Base-by-base conservation (phyloP, 306 rosid genomes). In the Vigna mungo region DNA sequence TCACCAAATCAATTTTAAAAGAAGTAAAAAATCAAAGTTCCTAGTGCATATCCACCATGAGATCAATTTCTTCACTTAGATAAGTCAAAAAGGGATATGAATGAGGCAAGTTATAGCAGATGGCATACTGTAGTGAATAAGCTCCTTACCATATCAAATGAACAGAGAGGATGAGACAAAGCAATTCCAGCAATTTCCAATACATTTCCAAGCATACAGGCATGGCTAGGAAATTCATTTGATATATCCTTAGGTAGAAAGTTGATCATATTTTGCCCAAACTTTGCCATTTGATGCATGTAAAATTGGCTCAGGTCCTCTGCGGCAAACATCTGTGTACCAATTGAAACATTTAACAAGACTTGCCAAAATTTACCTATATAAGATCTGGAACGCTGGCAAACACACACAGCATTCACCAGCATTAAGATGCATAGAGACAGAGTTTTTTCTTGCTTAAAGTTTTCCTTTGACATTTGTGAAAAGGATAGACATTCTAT, bases 191-290 rank as follows among this genome's bases (percentile, higher is more conserved):
- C 68, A 32, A 21, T 61, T 61, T 61, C 68, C 34, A 61, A 61
- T 32, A 61, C 12, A 61, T 61, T 61, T 61, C 68, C 68, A 61
- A 61, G 68, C 68, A 61, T 61, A 32, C 68, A 61, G 0, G 46
- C 68, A 61, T 34, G 41, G 68, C 68, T 61, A 16, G 68, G 68
- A 61, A 61, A 61, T 32, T 61, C 68, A 34, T 32, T 61, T 61
- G 68, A 61, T 61, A 61, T 61, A 61, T 61, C 68, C 68, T 61
- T 61, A 32, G 46, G 68, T 32, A 61, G 68, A 12, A 61, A 61
- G 34, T 34, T 61, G 68, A 61, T 61, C 13, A 61, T 6, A 32
- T 61, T 61, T 32, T 61, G 68, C 46, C 68, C 68, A 61, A 61
- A 61, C 9, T 7, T 34, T 61, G 68, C 68, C 68, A 61, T 32